Conservation (phyloP, 2,329 filamentous ascomycete genomes). For the Exophiala spinifera region DNA sequence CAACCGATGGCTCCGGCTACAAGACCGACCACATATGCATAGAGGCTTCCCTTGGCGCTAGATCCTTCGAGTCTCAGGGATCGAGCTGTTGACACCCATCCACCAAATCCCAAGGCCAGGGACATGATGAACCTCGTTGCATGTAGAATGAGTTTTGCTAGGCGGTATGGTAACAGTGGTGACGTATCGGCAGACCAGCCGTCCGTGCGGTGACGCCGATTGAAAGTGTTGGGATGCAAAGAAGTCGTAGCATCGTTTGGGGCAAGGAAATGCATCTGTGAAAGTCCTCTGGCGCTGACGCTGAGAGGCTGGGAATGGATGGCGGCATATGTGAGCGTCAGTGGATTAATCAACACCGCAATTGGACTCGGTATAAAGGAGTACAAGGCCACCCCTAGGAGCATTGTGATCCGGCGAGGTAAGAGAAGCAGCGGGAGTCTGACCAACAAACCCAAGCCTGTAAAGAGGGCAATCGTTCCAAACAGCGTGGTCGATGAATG, state of each 20-base stretch:
- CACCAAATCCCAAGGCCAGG: slow-evolving; percentile 82
- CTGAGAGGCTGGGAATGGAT: slow-evolving; percentile 86
- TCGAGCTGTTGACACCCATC: slow-evolving; percentile 92
- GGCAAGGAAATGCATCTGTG: slow-evolving; percentile 76
- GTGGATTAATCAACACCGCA: slow-evolving; percentile 79
- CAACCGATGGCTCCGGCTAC: slow-evolving; percentile 94
- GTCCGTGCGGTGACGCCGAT: slow-evolving; percentile 17
- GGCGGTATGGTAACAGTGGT: slow-evolving; percentile 77
- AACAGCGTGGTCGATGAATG: slow-evolving; percentile 86
- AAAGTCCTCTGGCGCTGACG: slow-evolving; percentile 72
- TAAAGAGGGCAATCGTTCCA: slow-evolving; percentile 86
- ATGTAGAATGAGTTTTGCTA: slow-evolving; percentile 87
- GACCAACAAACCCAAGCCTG: slow-evolving; percentile 73
- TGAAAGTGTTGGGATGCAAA: slow-evolving; percentile 42
- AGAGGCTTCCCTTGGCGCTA: slow-evolving; percentile 71
- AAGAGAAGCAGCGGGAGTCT: slow-evolving; percentile 82
- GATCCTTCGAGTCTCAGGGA: slow-evolving; percentile 63
- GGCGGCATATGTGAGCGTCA: slow-evolving; percentile 87
- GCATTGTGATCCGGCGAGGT: slow-evolving; percentile 67
- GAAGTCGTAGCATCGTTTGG: slow-evolving; percentile 71
- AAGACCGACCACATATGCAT: slow-evolving; percentile 90
- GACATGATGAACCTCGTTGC: slow-evolving; percentile 90
- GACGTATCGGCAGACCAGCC: slow-evolving; percentile 37
- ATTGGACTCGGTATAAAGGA: slow-evolving; percentile 82
- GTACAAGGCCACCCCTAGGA: slow-evolving; percentile 69